Evolutionary conservation across 2,329 filamentous ascomycete genomes (phyloP), one percentile per base, ranked within the genome.

Genomic region (Ophiostoma sp.): DNA sequence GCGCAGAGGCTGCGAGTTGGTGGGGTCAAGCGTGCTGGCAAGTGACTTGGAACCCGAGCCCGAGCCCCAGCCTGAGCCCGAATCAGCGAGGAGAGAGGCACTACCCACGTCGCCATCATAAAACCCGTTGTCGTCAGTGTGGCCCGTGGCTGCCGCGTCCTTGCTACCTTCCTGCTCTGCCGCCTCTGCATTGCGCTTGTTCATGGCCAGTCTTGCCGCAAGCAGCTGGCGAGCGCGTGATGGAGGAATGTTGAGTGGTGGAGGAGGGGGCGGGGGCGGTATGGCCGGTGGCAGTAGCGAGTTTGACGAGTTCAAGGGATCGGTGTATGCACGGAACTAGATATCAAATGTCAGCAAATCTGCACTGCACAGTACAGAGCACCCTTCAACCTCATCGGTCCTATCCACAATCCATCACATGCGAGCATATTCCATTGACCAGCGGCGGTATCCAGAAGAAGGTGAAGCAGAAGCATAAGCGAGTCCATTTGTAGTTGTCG

Each of bases 211-310:
- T 15, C 94, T 88, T 15, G 92, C 91, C n/a, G 93, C 94, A n/a
- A 98, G 86, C 79, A 96, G 93, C 70, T 93, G 85, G 68, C 94
- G 88, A 8, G 94, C 94, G 68, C 94, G 88, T 8, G 93, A 96
- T 1, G 94, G 94, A 0, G 91, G 89, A 48, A 94, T 89, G 78
- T 94, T 95, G 76, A 97, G 83, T 7, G 73, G 73, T 15, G 93
- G 92, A 41, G 91, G 89, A 31, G 90, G 90, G 0, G 87, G 85
- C 1, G 84, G 85, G 2, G 87, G 86, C 7, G 86, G 85, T 67
- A 87, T 84, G 15, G 86, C 87, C 1, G 85, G 87, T 66, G 85
- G 86, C 71, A 84, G 83, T 74, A 87, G 79, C 33, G 84, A 83
- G 57, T 79, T 78, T 71, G 79, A 82, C 13, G 79, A 79, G 76